Evolutionary conservation across 2,329 filamentous ascomycete genomes (phyloP).

Genomic region (Talaromyces sp.): DNA sequence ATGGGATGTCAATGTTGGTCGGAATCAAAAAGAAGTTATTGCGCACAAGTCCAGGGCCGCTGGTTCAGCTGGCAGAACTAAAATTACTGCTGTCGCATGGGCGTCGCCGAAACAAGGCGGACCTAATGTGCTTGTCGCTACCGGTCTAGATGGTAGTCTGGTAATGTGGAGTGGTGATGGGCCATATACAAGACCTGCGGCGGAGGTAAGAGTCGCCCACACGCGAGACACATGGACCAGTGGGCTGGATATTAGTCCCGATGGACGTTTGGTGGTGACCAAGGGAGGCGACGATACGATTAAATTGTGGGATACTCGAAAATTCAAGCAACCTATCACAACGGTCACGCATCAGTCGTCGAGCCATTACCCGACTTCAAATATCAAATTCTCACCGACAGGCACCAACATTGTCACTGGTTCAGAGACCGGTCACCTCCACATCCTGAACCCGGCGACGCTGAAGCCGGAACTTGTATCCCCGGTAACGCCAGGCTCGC

Average conservation of each 20-base stretch:
- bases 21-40: conserved; percentile 86
- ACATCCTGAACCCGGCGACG: conserved; percentile 91
- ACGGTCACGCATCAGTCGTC: conserved; percentile 75
- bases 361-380: conserved; percentile 75
- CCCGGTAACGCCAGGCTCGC: conserved; percentile 77
- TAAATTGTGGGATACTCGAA: conserved; percentile 94
- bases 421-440: conserved; percentile 76
- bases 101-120: conserved; percentile 71
- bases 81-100: conserved; percentile 93
- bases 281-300: conserved; percentile 87
- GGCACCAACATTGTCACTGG: conserved; percentile 83
- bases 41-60: conserved; percentile 92
- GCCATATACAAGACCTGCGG: conserved; percentile 75
- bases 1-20: conserved; percentile 92
- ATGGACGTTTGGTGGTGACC: conserved; percentile 86
- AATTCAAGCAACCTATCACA: conserved; percentile 86
- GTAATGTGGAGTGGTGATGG: conserved; percentile 91
- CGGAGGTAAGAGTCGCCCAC: conserved; percentile 81
- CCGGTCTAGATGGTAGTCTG: conserved; percentile 82
- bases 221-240: conserved; percentile 81
- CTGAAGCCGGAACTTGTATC: conserved; percentile 79
- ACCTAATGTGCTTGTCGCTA: conserved; percentile 71
- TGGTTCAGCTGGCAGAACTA: conserved; percentile 81
- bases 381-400: conserved; percentile 84
- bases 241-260: conserved; percentile 82